Evolutionary conservation across 1,284 basidiomycete genomes (phyloP), one percentile per base, ranked within the genome.

Genomic region (Trametes versicolor): DNA sequence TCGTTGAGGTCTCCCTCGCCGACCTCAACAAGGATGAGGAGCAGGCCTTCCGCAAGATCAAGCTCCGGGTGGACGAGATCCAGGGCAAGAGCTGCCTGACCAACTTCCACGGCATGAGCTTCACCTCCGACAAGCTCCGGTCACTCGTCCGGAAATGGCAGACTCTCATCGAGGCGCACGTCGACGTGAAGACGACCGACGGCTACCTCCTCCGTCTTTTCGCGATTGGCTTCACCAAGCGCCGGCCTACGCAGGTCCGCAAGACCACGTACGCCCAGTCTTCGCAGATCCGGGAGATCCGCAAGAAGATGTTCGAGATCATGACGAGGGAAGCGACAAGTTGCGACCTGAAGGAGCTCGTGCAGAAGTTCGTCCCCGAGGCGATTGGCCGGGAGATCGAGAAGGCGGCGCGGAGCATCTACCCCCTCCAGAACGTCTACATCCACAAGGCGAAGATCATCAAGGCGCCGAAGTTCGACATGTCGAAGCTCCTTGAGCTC

Each of bases 101-200:
- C 81, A 98, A 97, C 85, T 99, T 99, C 93, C 94, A 97, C 85
- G 98, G 97, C 80, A 99, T 99, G 98, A 95, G 98, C 86, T 99
- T 99, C 86, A 99, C 98, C 71, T 98, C 96, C 71, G 98, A 99
- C 92, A 99, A 99, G 86, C 92, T 99, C 73, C 96, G 98, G 71
- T 99, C 98, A 64, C 96, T 99, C 76, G 98, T 99, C 75, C 96
- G 97, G 81, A 99, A 99, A 86, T 99, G 98, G 98, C 98, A 99
- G 85, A 91, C 96, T 45, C 93, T 99, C 77, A 97, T 99, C 77
- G 97, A 99, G 86, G 97, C 97, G 60, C 93, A 97, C 81, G 94
- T 98, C 80, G 98, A 99, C 79, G 95, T 99, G 77, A 97, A 96
- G 87, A 99, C 98, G 71, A 98, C 97, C 73, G 98, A 99, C 81